These are phyloP conservation scores for Heritiera fomes DNA, from an alignment of 345 rosid genomes.

Conservation along the genomic window DNA sequence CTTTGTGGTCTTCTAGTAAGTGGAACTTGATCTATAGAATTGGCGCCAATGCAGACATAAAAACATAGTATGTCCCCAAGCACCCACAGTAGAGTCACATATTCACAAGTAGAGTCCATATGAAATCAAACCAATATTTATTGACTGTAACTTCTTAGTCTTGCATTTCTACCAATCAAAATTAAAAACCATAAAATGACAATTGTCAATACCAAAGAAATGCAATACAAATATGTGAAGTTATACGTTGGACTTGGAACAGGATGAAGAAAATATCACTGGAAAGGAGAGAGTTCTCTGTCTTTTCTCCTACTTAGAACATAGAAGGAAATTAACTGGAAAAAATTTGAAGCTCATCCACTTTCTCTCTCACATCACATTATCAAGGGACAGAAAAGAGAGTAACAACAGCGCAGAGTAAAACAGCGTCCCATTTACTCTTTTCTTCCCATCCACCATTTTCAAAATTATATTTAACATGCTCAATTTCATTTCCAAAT, in stretches of 20 bases:
- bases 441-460: too few relatives aligned
- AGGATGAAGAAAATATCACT: too few relatives aligned
- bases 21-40: background rate
- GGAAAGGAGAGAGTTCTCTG: too few relatives aligned
- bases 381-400: too few relatives aligned
- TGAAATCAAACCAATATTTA: background rate
- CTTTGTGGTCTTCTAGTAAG: background rate
- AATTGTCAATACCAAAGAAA: background rate
- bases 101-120: background rate
- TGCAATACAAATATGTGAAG: background rate
- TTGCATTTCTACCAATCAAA: background rate
- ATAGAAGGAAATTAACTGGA: too few relatives aligned
- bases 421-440: too few relatives aligned
- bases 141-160: background rate
- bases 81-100: background rate
- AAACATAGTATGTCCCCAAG: background rate
- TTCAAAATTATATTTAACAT: too few relatives aligned
- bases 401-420: too few relatives aligned
- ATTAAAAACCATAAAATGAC: background rate
- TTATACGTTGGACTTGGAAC: background rate
- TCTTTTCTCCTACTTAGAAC: too few relatives aligned
- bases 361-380: too few relatives aligned
- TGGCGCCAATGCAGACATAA: background rate
- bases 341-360: background rate
- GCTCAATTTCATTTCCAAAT: too few relatives aligned